These are phyloP conservation scores for Trametes polyzona DNA, from an alignment of 1,284 basidiomycete genomes.

Conservation along the genomic window DNA sequence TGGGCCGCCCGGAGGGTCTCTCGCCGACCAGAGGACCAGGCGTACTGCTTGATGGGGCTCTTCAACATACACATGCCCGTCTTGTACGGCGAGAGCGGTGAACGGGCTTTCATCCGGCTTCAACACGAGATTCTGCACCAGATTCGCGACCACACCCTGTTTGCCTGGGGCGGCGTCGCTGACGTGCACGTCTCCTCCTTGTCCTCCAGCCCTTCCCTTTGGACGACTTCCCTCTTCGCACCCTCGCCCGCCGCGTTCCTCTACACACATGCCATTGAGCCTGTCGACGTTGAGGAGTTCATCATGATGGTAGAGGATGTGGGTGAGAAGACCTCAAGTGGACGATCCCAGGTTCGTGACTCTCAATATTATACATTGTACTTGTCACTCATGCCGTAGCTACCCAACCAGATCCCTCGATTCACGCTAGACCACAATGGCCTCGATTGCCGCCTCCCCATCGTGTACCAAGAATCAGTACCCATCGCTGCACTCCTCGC, in stretches of 20 bases:
- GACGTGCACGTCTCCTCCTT: neutral
- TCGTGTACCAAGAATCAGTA: neutral
- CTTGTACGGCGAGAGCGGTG: neutral
- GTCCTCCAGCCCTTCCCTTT: no score
- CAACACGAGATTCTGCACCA: neutral
- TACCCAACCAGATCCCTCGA: no score
- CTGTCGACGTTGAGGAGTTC: neutral
- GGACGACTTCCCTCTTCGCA: neutral
- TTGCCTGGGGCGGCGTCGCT: neutral
- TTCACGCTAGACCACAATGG: neutral
- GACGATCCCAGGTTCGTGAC: no score
- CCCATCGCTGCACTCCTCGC: neutral
- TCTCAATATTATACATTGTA: no score
- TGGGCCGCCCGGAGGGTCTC: neutral
- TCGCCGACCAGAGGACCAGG: neutral
- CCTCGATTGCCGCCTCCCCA: neutral
- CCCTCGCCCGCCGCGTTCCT: neutral
- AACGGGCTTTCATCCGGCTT: neutral
- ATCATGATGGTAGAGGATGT: neutral
- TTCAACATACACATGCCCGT: neutral
- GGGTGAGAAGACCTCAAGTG: no score
- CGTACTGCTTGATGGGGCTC: conserved; percentile 2
- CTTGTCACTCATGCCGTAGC: no score
- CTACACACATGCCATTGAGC: neutral
- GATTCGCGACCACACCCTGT: neutral